Base-by-base conservation (phyloP, 176 grass and related monocot genomes). In the Olyra latifolia region DNA sequence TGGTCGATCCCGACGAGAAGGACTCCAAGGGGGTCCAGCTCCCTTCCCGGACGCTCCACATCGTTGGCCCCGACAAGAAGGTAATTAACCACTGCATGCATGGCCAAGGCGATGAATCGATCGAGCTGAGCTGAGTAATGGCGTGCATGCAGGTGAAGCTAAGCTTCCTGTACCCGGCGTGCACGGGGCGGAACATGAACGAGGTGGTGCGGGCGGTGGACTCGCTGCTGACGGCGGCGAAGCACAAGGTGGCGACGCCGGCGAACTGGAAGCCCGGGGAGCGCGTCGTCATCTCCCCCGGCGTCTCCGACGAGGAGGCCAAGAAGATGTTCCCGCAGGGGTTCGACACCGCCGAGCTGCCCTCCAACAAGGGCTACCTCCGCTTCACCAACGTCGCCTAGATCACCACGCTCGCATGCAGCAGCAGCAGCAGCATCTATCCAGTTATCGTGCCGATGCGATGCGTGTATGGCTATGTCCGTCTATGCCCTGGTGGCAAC, bases 1-100 rank as follows among this genome's bases (percentile, higher is more conserved):
- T 98, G 92, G 88, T 98, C 24, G 92, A 98, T 15, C 95, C 92
- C 0, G 92, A 98, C 8, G 92, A 94, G 88, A 88, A 98, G 80
- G 95, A 98, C 73, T 44, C 66, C 0, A 0, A 27, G 3, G 90
- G 92, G 20, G 74, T 67, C 23, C 43, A 29, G 32, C 80, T 98
- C 11, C 95, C 95, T 0, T 98, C 95, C 0, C 83, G 95, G 17
- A 44, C 92, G 0, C 90, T 94, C 12, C 95, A 98, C 74, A 47
- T 94, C 28, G 70, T 98, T 0, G 95, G 95, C 0, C 92, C 92
- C 1, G 90, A 98, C 65, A 95, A 89, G 83, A 56, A 32, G 81
- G 52, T 54, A 54, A 54, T 7, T 22, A 54, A 35, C 5, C 32
- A 4, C 5, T 35, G n/a, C 49, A 8, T 20, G 17, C 16, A 52